phyloP scores from a whole-genome alignment of 208 protist genomes.

The Wallacemonas rigidus region DNA sequence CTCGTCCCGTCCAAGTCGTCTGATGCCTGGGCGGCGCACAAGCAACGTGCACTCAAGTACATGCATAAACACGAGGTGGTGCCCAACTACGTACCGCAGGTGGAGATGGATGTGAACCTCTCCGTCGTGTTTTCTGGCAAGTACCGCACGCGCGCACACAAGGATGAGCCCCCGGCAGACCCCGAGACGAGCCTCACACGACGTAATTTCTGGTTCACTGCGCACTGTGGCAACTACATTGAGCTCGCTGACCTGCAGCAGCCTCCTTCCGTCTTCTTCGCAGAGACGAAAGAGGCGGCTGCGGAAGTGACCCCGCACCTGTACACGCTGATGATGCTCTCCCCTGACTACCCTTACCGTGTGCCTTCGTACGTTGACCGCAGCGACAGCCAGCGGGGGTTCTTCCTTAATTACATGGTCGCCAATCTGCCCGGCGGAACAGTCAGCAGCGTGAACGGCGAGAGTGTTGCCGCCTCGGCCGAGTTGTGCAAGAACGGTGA shows the following conservation, averaged over 20 bases:
- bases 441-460: constrained; percentile 12
- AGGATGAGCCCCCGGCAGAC: constrained; percentile 53
- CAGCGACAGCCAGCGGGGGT: constrained; percentile 40
- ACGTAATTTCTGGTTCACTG: constrained; percentile 91
- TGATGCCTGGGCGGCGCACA: constrained; percentile 60
- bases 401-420: constrained; percentile 91
- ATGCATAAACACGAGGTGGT: constrained; percentile 84
- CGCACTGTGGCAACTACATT: constrained; percentile 92
- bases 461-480: constrained; percentile 16
- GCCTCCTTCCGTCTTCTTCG: constrained; percentile 79
- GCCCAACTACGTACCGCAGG: constrained; percentile 68
- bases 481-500: constrained; percentile 45
- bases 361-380: constrained; percentile 51
- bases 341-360: constrained; percentile 90
- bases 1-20: constrained; percentile 52
- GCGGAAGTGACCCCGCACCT: constrained; percentile 13
- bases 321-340: constrained; percentile 87
- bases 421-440: constrained; percentile 58
- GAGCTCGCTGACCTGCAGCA: constrained; percentile 86
- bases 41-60: constrained; percentile 51
- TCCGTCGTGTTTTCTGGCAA: constrained; percentile 84
- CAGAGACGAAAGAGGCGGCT: constrained; percentile 30
- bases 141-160: constrained; percentile 53
- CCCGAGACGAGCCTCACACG: constrained; percentile 52
- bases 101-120: constrained; percentile 79